phyloP scores from a whole-genome alignment of 148 eudicot species.

The Fallopia convolvulus region DNA sequence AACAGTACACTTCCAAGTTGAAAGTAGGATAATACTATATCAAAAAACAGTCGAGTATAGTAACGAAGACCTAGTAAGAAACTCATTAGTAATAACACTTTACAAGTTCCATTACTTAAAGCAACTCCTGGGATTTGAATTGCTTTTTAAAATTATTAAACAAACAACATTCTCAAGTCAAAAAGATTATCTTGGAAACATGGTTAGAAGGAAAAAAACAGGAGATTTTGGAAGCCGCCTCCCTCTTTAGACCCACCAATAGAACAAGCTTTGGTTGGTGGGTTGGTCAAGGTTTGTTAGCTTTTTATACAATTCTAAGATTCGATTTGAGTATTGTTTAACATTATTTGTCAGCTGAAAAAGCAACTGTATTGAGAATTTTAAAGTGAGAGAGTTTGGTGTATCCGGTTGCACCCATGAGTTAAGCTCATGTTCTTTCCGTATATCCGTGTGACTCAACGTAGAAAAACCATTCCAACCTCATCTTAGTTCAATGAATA shows the following conservation, averaged over 20 bases:
- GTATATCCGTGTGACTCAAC: no score
- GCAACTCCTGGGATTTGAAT: background rate
- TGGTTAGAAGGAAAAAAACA: background rate
- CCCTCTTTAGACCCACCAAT: background rate
- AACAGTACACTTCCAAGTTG: background rate
- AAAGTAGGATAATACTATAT: background rate
- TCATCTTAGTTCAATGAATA: background rate
- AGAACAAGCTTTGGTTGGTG: conserved; percentile 1
- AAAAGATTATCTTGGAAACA: background rate
- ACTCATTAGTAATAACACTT: background rate
- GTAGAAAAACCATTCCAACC: no score
- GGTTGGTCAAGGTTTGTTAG: conserved; percentile 3
- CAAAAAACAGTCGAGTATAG: background rate
- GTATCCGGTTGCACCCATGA: no score
- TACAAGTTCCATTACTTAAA: conserved; percentile 1
- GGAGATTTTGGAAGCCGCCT: background rate
- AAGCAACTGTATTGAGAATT: no score
- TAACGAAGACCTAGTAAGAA: background rate
- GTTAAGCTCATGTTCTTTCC: no score
- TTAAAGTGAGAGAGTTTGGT: no score
- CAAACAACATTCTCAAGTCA: background rate
- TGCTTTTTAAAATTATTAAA: background rate
- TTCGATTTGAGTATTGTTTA: background rate
- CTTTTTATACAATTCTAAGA: background rate
- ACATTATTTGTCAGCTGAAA: background rate